A percentile compares a stretch with the other conserved stretches of the same genome.
Conservation (phyloP, 169 alveolate genomes). For the Fabrea salina region DNA sequence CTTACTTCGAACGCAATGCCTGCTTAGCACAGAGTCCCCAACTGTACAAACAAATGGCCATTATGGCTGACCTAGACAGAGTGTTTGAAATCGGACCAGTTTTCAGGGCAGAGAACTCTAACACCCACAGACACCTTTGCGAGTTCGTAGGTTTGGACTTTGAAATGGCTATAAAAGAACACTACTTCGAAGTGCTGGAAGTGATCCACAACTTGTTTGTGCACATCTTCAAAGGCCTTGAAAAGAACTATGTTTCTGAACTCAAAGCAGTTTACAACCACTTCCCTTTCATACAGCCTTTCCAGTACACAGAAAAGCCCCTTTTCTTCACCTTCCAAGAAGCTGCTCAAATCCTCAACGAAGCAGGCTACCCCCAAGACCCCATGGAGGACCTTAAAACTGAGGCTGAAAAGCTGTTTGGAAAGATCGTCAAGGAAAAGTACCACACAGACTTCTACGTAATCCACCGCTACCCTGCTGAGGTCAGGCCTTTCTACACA, state of each 20-base stretch:
- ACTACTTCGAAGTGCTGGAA: slow-evolving; percentile 95
- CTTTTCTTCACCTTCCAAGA: slow-evolving; percentile 83
- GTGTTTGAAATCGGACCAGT: slow-evolving; percentile 99
- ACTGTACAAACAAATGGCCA: slow-evolving; percentile 98
- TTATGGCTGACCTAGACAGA: slow-evolving; percentile 93
- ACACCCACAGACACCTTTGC: slow-evolving; percentile 98
- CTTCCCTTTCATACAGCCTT: slow-evolving; percentile 86
- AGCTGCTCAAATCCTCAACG: slow-evolving; percentile 84
- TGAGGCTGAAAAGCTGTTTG: slow-evolving; percentile 93
- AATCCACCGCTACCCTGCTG: slow-evolving; percentile 94
- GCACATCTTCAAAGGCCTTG: slow-evolving; percentile 86
- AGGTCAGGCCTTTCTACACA: slow-evolving; percentile 98
- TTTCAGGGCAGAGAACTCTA: slow-evolving; percentile 98
- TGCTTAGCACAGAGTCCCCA: slow-evolving; percentile 99
- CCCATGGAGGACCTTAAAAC: slow-evolving; percentile 87
- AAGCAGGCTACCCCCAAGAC: slow-evolving; percentile 77
- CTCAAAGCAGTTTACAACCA: slow-evolving; percentile 80
- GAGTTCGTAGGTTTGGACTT: slow-evolving; percentile 99
- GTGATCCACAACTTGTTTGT: slow-evolving; percentile 89
- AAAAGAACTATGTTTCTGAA: slow-evolving; percentile 77
- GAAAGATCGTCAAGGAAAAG: slow-evolving; percentile 91
- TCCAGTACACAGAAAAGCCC: slow-evolving; percentile 68
- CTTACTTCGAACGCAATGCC: slow-evolving; percentile 91
- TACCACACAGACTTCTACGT: slow-evolving; percentile 97
- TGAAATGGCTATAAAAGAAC: slow-evolving; percentile 96